phyloP scores from a whole-genome alignment of 768 basidiomycete species.

The Plicaturopsis crispa region DNA sequence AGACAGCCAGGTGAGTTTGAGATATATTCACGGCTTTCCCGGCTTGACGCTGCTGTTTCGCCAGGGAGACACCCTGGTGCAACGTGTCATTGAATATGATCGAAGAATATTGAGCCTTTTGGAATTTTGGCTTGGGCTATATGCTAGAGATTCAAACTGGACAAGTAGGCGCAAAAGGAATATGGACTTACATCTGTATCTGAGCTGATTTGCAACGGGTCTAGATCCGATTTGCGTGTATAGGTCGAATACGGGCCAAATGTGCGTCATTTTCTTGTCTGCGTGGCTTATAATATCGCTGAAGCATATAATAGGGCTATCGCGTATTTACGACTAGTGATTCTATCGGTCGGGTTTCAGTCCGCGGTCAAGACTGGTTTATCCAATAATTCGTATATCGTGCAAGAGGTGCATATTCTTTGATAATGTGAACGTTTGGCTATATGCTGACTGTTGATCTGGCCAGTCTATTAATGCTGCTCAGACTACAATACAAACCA shows the following conservation, averaged over 20 bases:
- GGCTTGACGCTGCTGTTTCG: slow-evolving; percentile 1
- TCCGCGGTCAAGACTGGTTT: slow-evolving; percentile 32
- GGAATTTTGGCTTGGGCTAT: slow-evolving; percentile 32
- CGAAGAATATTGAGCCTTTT: slow-evolving; percentile 27
- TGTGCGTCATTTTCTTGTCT: slow-evolving; percentile 20
- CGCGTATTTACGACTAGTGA: slow-evolving; percentile 48
- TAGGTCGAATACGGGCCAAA: slow-evolving; percentile 34
- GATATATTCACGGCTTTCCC: neutral
- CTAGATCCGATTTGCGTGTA: slow-evolving; percentile 32
- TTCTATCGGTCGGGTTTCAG: slow-evolving; percentile 49
- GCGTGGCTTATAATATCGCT: slow-evolving; percentile 9
- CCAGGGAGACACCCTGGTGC: slow-evolving; percentile 28
- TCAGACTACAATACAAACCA: slow-evolving; percentile 47
- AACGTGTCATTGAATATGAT: slow-evolving; percentile 29
- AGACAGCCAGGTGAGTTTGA: slow-evolving; percentile 3
- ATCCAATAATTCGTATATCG: slow-evolving; percentile 32
- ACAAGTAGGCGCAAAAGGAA: slow-evolving; percentile 31
- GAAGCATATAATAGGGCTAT: slow-evolving; percentile 31
- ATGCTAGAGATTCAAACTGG: slow-evolving; percentile 27
- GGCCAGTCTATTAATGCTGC: slow-evolving; percentile 47
- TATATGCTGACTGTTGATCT: neutral
- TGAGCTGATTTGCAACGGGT: neutral
- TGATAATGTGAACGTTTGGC: neutral
- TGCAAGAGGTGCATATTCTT: slow-evolving; percentile 18
- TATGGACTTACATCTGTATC: neutral